Evolutionary conservation across 2,329 filamentous ascomycete genomes (phyloP), one percentile per base, ranked within the genome.

Genomic region (Orbilia brochopaga): DNA sequence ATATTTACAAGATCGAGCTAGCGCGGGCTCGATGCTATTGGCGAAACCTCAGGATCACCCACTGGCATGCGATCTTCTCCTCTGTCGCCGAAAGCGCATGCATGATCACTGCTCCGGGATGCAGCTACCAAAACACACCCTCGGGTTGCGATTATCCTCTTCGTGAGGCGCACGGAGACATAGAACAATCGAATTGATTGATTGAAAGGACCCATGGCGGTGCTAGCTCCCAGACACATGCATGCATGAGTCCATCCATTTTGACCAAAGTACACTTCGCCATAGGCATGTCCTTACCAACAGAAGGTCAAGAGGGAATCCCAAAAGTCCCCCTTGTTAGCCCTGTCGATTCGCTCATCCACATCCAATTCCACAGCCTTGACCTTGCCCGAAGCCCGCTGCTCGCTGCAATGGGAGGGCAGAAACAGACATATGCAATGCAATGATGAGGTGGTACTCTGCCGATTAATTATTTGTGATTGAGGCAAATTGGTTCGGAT

Each of bases 401-500:
- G 17, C 19, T 13, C n/a, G 46, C 58, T 53, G 52, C 21, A 53
- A 44, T 51, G 24, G 53, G 19, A 19, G 40, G 37, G 24, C 32
- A 17, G n/a, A 42, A 27, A 51, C 17, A 60, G 40, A 40, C 17
- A 46, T 40, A 40, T 8, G 24, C 44, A 37, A 63, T 63, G 60
- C 60, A 63, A 19, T 48, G 15, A 46, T 48, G 51, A 55, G 60
- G 40, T 55, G 51, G 60, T 63, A 40, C 51, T 62, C 42, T 21
- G 21, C 8, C 35, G 24, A 53, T 51, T 37, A 35, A 58, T 44
- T 19, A 58, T 69, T 58, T 69, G 46, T 63, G 59, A 70, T 64
- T 70, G 66, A 70, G 66, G 66, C 66, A 70, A 70, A 70, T 40
- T 50, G 32, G 42, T 24, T 59, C 42, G 56, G 56, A 50, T 51